These are phyloP conservation scores for Pyricularia grisea DNA, from an alignment of 2,329 filamentous ascomycete species.

Conservation along the genomic window DNA sequence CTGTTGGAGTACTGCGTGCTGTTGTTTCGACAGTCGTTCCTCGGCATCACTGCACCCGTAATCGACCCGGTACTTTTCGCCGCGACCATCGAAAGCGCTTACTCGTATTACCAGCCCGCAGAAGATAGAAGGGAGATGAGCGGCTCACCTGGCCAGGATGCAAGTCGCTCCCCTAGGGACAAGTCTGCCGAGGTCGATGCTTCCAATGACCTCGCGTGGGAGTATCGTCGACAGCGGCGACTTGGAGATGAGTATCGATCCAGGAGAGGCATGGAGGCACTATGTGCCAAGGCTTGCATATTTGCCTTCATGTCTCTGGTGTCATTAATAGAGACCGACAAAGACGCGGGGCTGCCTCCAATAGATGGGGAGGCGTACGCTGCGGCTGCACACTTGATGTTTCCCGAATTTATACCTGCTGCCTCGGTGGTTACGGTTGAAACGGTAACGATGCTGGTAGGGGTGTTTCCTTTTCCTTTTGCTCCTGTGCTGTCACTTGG, in stretches of 20 bases:
- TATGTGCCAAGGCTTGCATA: slow-evolving; percentile 34
- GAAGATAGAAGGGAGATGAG: neutral
- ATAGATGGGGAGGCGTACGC: slow-evolving; percentile 31
- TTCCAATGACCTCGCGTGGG: neutral
- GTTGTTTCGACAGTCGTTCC: slow-evolving; percentile 9
- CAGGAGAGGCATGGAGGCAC: slow-evolving; percentile 12
- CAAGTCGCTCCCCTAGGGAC: neutral
- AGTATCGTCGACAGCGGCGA: neutral
- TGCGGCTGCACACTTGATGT: slow-evolving; percentile 28
- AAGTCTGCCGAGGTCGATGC: neutral
- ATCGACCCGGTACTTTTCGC: slow-evolving; percentile 36
- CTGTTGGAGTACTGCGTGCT: slow-evolving; percentile 17
- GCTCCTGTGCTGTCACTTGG: neutral
- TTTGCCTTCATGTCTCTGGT: slow-evolving; percentile 35
- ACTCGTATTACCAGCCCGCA: slow-evolving; percentile 14
- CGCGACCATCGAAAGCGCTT: slow-evolving; percentile 34
- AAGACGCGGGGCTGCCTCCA: slow-evolving; percentile 4
- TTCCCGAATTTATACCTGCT: slow-evolving; percentile 32
- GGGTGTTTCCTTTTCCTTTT: slow-evolving; percentile 9
- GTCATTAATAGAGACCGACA: slow-evolving; percentile 14
- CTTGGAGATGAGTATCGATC: slow-evolving; percentile 6
- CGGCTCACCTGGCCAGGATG: neutral
- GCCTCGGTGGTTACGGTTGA: slow-evolving; percentile 33
- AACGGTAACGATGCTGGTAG: slow-evolving; percentile 36
- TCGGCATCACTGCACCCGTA: slow-evolving; percentile 29